Evolutionary conservation across 352 stramenopile genomes (phyloP).

Genomic region (Halophytophthora polymorphica): DNA sequence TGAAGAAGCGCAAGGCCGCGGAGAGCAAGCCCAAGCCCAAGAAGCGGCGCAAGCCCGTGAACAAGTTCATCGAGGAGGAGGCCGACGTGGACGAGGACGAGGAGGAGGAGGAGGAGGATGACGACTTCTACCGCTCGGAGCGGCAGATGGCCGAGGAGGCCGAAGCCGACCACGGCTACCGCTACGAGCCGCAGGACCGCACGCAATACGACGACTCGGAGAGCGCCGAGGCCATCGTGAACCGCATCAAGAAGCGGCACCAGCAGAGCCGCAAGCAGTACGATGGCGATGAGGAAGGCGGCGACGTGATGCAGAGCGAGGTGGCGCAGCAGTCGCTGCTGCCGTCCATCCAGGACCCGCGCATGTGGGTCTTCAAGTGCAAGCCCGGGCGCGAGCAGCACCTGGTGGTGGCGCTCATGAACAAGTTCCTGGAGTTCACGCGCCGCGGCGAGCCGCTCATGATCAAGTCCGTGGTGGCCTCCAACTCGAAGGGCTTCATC

Average conservation of each 20-base stretch:
- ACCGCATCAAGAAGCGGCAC: constrained; percentile 86
- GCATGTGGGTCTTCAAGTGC: constrained; percentile 91
- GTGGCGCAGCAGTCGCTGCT: constrained; percentile 86
- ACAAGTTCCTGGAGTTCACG: constrained; percentile 87
- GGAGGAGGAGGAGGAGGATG: constrained; percentile 83
- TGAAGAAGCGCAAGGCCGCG: constrained; percentile 76
- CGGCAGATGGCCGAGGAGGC: constrained; percentile 76
- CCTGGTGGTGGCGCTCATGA: constrained; percentile 85
- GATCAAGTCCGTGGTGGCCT: constrained; percentile 85
- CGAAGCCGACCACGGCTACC: constrained; percentile 56
- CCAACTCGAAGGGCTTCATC: constrained; percentile 88
- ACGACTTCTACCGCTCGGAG: constrained; percentile 76
- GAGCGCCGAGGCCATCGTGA: constrained; percentile 82
- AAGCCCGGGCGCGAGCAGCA: constrained; percentile 87
- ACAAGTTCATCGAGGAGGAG: constrained; percentile 90
- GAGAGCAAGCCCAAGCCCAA: constrained; percentile 76
- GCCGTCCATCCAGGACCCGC: constrained; percentile 85
- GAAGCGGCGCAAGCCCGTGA: constrained; percentile 80
- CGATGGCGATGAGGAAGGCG: constrained; percentile 81
- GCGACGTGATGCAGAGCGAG: constrained; percentile 80
- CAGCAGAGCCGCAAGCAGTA: constrained; percentile 84
- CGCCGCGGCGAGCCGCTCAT: constrained; percentile 78
- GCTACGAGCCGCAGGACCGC: constrained; percentile 77
- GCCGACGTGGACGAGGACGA: constrained; percentile 87
- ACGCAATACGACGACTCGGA: constrained; percentile 75